A percentile compares a stretch with the other conserved stretches of the same genome.
Evolutionary conservation across 208 protist genomes (phyloP).

Genomic region (Leishmania lainsoni): DNA sequence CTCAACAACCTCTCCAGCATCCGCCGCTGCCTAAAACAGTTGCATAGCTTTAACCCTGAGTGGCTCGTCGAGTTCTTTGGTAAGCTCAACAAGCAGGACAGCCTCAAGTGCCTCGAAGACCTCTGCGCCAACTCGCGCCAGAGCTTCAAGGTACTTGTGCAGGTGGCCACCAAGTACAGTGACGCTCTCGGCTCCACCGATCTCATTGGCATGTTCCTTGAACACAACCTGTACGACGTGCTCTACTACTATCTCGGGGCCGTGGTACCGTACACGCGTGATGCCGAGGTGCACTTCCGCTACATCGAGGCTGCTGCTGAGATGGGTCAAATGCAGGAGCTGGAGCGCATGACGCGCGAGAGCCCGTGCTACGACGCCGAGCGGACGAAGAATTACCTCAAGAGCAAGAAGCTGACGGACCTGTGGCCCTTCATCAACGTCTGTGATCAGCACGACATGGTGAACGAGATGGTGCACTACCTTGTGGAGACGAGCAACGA

Average conservation of each 20-base stretch:
- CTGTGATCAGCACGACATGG: constrained; percentile 98
- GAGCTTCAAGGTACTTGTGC: constrained; percentile 98
- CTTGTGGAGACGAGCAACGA: constrained; percentile 96
- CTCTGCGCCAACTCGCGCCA: constrained; percentile 95
- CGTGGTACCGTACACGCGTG: constrained; percentile 96
- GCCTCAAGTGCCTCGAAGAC: constrained; percentile 97
- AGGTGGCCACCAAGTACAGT: constrained; percentile 98
- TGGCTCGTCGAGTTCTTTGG: constrained; percentile 98
- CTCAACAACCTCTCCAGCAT: constrained; percentile 96
- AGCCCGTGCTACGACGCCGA: constrained; percentile 98
- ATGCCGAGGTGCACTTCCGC: constrained; percentile 99
- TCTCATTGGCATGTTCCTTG: constrained; percentile 97
- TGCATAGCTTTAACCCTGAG: constrained; percentile 93
- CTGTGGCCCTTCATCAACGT: constrained; percentile 99
- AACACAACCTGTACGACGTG: constrained; percentile 96
- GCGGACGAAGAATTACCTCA: constrained; percentile 99
- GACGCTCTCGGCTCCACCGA: constrained; percentile 93
- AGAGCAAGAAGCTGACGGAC: constrained; percentile 98
- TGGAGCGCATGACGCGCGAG: constrained; percentile 99
- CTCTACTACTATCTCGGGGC: constrained; percentile 97
- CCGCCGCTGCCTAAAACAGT: constrained; percentile 97
- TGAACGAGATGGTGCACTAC: constrained; percentile 98
- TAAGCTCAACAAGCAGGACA: constrained; percentile 94
- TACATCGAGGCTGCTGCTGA: constrained; percentile 99
- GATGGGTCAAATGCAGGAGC: constrained; percentile 97